Conservation (phyloP, 441 rosid genomes). For the Euphorbia schlechtendalii region DNA sequence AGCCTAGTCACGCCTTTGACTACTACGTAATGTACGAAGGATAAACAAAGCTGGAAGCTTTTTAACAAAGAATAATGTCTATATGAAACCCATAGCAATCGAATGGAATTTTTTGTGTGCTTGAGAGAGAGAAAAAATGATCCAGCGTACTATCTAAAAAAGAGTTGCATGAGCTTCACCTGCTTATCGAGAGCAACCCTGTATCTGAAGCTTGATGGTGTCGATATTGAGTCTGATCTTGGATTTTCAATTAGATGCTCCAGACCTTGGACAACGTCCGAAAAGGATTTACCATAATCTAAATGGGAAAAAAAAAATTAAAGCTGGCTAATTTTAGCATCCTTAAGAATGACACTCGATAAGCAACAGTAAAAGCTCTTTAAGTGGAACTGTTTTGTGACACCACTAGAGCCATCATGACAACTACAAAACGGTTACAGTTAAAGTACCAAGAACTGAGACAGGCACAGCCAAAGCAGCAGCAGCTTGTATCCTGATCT, state of each 20-base stretch:
- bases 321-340: neutral
- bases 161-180: slow-evolving; percentile 28
- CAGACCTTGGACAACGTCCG: slow-evolving; percentile 82
- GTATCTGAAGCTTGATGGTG: slow-evolving; percentile 76
- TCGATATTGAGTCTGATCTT: slow-evolving; percentile 49
- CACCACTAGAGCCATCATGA: neutral
- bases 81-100: neutral
- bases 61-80: neutral
- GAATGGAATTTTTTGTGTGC: neutral
- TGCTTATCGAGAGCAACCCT: slow-evolving; percentile 76
- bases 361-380: neutral
- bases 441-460: slow-evolving; percentile 49
- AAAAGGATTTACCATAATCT: slow-evolving; percentile 83
- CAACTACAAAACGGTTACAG: neutral
- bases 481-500: slow-evolving; percentile 96
- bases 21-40: neutral
- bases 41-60: neutral
- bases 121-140: neutral
- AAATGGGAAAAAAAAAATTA: slow-evolving; percentile 21
- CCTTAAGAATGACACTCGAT: slow-evolving; percentile 1
- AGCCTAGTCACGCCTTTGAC: too few species aligned
- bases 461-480: slow-evolving; percentile 86
- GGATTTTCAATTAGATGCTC: slow-evolving; percentile 67
- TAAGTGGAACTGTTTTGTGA: slow-evolving; percentile 3
- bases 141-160: neutral